Evolutionary conservation across 108 stramenopile species (phyloP), one percentile per base, ranked within the genome.

Genomic region (Cyclotella kingstonii): DNA sequence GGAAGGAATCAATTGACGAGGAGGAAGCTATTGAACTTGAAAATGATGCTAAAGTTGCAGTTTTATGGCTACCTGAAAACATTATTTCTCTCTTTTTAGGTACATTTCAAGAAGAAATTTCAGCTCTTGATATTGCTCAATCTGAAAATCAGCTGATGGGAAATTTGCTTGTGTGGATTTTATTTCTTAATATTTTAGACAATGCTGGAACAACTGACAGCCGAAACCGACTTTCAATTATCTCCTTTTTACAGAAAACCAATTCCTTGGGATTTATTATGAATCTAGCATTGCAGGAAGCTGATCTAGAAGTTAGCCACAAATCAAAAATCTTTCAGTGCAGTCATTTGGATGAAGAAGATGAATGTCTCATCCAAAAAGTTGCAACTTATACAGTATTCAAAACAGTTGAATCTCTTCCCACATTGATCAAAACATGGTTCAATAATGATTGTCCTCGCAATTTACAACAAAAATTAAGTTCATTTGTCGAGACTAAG

Each of bases 361-460:
- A 44, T 3, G 35, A 33, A 22, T 63, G 85, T 43, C 12, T 57
- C 26, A 17, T 83, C 41, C 57, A 68, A 26, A 59, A 84, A 38
- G 44, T 92, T 31, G 72, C 90, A 19, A 70, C 75, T 18, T 48
- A 81, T 35, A 79, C 77, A 1, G 34, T 93, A 31, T 90, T 90
- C 57, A 77, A 82, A 14, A 87, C 86, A 0, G 59, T 86, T 38
- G 88, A 93, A 57, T 67, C 80, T 4, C 72, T 93, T 45, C 91
- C 91, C 8, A 79, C 84, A 0, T 52, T 93, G 46, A 75, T 77
- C 43, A 89, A 84, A 62, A 72, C 69, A 17, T 93, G 91, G 91
- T 93, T 79, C 82, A 85, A 85, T 58, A 77, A 85, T 44, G 61
- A 77, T 15, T 93, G 91, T 47, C 86, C 91, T 1, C 82, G 77